A percentile compares a stretch with the other conserved stretches of the same genome.
These are phyloP conservation scores for Jasminum sambac DNA, from an alignment of 257 asterid species.

Conservation along the genomic window DNA sequence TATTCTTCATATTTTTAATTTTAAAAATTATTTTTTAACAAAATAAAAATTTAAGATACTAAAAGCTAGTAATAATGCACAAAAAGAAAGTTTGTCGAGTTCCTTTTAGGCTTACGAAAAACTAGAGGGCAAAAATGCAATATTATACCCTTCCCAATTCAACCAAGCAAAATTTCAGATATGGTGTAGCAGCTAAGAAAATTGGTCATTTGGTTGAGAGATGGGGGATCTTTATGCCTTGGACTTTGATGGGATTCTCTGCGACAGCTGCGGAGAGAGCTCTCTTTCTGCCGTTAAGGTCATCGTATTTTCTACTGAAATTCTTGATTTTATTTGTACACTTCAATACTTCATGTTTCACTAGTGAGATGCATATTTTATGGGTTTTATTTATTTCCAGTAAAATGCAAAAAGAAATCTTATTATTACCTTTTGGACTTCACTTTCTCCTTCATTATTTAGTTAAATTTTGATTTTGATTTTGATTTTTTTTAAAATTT, in stretches of 20 bases:
- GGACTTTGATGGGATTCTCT: slow-evolving; percentile 95
- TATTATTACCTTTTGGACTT: slow-evolving; percentile 22
- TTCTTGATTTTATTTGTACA: background rate
- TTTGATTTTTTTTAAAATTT: slow-evolving; percentile 1
- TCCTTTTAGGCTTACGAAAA: no score
- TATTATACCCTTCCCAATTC: background rate
- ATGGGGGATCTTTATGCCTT: slow-evolving; percentile 94
- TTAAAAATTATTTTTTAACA: no score
- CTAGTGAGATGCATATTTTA: background rate
- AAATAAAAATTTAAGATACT: no score
- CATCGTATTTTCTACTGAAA: background rate
- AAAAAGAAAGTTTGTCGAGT: no score
- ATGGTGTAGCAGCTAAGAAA: slow-evolving; percentile 42
- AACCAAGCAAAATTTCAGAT: background rate
- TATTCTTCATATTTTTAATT: no score
- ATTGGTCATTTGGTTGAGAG: slow-evolving; percentile 21
- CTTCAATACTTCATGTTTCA: background rate
- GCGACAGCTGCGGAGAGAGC: slow-evolving; percentile 99
- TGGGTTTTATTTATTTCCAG: background rate
- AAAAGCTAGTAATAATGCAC: no score
- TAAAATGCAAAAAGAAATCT: background rate
- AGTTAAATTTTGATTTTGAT: background rate
- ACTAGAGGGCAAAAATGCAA: background rate
- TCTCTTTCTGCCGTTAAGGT: slow-evolving; percentile 96
- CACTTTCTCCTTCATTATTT: slow-evolving; percentile 2